Base-by-base conservation (phyloP, 371 early-diverging fungal genomes). In the Phascolomyces articulosus region DNA sequence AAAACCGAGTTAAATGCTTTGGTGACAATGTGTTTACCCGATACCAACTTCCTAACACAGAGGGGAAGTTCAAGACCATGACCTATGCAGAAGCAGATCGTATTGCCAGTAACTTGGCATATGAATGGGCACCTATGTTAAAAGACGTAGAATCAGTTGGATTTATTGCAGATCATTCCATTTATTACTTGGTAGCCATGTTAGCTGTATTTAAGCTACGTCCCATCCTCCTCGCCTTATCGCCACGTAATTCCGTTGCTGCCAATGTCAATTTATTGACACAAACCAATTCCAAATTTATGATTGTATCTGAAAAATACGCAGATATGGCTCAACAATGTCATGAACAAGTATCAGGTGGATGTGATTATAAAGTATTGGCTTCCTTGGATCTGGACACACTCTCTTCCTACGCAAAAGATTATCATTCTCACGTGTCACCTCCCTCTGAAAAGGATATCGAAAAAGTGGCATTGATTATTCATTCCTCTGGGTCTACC, bases 161-260 rank as follows among this genome's bases (percentile, higher is more conserved):
- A 2, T 55, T 69, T 26, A 24, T 79, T 4, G 65, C 49, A 0
- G 73, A 74, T n/a, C 73, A 77, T 40, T 51, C 58, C 0, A 29
- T 66, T 4, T 7, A 54, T 20, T 74, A 71, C 49, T 10, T 72
- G 0, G 40, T 80, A 7, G 16, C 55, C 18, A 34, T 68, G 38
- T 13, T 77, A 0, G 77, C 77, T 7, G 24, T 77, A 3, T 31
- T 70, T 0, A 75, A 77, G 16, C 40, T 77, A 2, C 67, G 63
- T 1, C 15, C 58, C 6, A 58, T 62, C 0, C 7, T 73, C 7
- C 15, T 77, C 20, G 18, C 55, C 8, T 51, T 80, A 0, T 77
- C 77, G 0, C 63, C 77, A n/a, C 69, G 75, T 11, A 80, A 80
- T 27, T 75, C 77, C 0, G 61, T 67, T 27, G 58, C 69, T 24